Conservation (phyloP, 2,329 filamentous ascomycete species). For the Cyanodermella asteris region DNA sequence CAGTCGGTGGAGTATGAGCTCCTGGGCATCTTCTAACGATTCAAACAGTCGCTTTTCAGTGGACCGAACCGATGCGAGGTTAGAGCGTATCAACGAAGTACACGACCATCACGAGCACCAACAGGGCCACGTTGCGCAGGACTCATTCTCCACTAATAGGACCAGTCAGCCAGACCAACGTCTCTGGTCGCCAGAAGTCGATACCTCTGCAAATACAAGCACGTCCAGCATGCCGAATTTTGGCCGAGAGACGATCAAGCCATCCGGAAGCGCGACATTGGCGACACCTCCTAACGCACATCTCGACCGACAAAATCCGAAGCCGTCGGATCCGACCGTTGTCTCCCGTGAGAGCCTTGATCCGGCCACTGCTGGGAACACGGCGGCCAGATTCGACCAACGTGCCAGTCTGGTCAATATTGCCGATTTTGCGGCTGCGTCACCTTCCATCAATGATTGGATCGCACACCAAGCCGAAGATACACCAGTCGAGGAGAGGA, state of each 20-base stretch:
- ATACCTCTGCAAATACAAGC: too few relatives aligned
- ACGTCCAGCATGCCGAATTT: too few relatives aligned
- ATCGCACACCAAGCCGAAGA: constrained; percentile 23
- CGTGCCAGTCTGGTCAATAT: constrained; percentile 22
- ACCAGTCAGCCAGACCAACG: constrained; percentile 13
- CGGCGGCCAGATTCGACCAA: too few relatives aligned
- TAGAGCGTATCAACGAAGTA: constrained; percentile 16
- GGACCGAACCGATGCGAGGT: constrained; percentile 16
- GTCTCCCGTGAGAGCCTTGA: too few relatives aligned
- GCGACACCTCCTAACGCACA: constrained; percentile 16
- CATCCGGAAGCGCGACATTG: constrained; percentile 5
- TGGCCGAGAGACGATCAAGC: too few relatives aligned
- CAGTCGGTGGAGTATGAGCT: constrained; percentile 22
- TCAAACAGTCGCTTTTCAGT: too few relatives aligned
- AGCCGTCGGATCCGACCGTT: too few relatives aligned
- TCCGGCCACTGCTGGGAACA: too few relatives aligned
- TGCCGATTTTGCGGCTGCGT: constrained; percentile 26
- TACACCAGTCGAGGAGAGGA: constrained; percentile 14
- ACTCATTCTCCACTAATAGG: constrained; percentile 10
- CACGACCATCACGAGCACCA: too few relatives aligned
- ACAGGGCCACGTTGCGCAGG: constrained; percentile 8
- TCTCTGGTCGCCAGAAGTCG: constrained; percentile 15
- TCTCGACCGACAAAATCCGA: constrained; percentile 15
- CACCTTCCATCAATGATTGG: constrained; percentile 27
- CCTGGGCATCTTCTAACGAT: constrained; percentile 21